Evolutionary conservation across 1,284 basidiomycete genomes (phyloP).

Genomic region (Rhizoctonia solani): DNA sequence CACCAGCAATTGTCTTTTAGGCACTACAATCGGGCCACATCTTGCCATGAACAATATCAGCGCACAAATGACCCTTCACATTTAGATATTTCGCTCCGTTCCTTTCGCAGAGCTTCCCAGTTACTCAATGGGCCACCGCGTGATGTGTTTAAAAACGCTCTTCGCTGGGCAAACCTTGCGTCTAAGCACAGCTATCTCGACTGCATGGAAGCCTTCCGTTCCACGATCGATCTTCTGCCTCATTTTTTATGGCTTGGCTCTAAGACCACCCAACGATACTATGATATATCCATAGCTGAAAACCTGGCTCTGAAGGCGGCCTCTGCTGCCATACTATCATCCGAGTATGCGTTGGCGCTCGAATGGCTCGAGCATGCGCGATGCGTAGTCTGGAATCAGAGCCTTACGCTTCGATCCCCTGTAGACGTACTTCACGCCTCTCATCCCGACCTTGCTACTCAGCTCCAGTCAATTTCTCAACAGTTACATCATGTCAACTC

Average conservation of each 20-base stretch:
- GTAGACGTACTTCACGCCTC: not conserved
- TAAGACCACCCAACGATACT: not conserved
- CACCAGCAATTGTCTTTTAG: too few relatives aligned
- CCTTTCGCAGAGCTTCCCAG: too few relatives aligned
- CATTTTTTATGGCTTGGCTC: not conserved
- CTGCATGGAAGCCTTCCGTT: not conserved
- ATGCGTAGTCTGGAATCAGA: not conserved
- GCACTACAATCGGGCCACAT: too few relatives aligned
- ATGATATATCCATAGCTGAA: not conserved
- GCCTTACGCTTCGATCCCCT: not conserved
- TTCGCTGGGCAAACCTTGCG: not conserved
- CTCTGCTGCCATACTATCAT: not conserved
- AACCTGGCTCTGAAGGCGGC: too few relatives aligned
- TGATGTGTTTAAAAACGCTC: too few relatives aligned
- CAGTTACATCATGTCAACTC: not conserved
- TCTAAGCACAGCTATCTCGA: not conserved
- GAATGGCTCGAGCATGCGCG: not conserved
- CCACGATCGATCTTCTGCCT: too few relatives aligned
- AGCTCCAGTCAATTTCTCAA: not conserved
- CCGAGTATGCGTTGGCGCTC: not conserved
- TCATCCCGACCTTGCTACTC: not conserved
- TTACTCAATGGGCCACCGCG: too few relatives aligned
- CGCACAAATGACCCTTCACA: too few relatives aligned
- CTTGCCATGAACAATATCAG: too few relatives aligned
- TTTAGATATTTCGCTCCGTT: too few relatives aligned